Conservation (phyloP, 163 green algal species). For the Picocystis sp. region DNA sequence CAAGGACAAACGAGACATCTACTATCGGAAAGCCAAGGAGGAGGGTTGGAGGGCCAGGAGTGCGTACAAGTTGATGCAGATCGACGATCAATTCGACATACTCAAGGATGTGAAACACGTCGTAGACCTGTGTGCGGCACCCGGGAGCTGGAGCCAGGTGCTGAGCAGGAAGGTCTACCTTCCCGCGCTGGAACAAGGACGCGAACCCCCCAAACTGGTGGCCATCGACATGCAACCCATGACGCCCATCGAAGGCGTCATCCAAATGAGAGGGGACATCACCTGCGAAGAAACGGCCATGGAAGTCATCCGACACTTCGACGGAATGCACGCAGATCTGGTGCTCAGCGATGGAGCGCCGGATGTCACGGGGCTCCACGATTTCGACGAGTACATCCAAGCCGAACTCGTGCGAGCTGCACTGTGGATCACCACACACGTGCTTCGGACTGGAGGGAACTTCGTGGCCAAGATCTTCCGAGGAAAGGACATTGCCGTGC, state of each 20-base stretch:
- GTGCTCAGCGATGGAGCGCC: slow-evolving; percentile 91
- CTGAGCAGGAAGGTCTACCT: slow-evolving; percentile 80
- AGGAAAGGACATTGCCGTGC: slow-evolving; percentile 69
- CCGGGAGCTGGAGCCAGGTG: slow-evolving; percentile 92
- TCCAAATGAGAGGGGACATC: slow-evolving; percentile 89
- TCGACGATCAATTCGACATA: slow-evolving; percentile 89
- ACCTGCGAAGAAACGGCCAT: slow-evolving; percentile 55
- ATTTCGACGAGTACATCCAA: slow-evolving; percentile 97
- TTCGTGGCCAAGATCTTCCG: slow-evolving; percentile 95
- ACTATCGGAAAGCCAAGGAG: slow-evolving; percentile 94
- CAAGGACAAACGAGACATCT: slow-evolving; percentile 55
- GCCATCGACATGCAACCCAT: slow-evolving; percentile 96
- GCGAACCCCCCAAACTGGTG: slow-evolving; percentile 67
- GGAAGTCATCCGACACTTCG: slow-evolving; percentile 62
- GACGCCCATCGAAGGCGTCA: slow-evolving; percentile 90
- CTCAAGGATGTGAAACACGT: slow-evolving; percentile 64
- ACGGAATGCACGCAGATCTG: slow-evolving; percentile 72
- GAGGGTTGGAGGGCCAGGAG: slow-evolving; percentile 88
- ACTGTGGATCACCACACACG: slow-evolving; percentile 60
- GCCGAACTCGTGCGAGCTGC: slow-evolving; percentile 23
- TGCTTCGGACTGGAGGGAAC: slow-evolving; percentile 61
- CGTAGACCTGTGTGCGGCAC: slow-evolving; percentile 93
- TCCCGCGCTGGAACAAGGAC: slow-evolving; percentile 35
- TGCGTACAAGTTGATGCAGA: slow-evolving; percentile 96
- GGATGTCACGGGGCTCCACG: slow-evolving; percentile 94